phyloP scores from a whole-genome alignment of 208 protist genomes.

The Crithidia fasciculata region DNA sequence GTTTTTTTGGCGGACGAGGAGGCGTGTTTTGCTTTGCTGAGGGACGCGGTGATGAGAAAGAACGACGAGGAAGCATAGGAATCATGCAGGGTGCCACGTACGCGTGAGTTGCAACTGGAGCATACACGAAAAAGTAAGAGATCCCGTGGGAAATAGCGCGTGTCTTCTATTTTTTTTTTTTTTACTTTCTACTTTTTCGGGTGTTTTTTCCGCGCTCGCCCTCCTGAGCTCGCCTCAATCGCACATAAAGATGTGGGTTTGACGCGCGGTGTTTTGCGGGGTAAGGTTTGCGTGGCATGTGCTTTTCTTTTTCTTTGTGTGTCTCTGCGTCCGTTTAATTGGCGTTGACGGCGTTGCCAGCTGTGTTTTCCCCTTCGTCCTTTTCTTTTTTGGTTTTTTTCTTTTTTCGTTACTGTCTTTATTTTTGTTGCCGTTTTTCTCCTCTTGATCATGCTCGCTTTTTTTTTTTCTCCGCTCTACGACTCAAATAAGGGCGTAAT shows the following conservation, averaged over 20 bases:
- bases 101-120: no score
- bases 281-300: neutral
- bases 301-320: constrained; percentile 11
- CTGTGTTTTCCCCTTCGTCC: neutral
- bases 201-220: constrained; percentile 6
- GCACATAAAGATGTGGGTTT: no score
- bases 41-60: no score
- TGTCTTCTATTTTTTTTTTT: neutral
- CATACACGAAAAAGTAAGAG: no score
- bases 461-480: neutral
- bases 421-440: constrained; percentile 24
- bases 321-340: neutral
- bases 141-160: no score
- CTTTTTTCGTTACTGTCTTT: neutral
- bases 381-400: constrained; percentile 12
- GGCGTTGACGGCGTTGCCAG: constrained; percentile 1
- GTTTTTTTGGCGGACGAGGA: no score
- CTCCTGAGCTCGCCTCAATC: constrained; percentile 1
- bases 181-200: neutral
- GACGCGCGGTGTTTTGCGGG: no score
- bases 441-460: constrained; percentile 11
- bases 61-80: no score
- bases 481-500: no score
- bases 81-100: no score
- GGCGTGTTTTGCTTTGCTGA: no score